Base-by-base conservation (phyloP, 164 flowering plant species). In the Umbellularia californica region DNA sequence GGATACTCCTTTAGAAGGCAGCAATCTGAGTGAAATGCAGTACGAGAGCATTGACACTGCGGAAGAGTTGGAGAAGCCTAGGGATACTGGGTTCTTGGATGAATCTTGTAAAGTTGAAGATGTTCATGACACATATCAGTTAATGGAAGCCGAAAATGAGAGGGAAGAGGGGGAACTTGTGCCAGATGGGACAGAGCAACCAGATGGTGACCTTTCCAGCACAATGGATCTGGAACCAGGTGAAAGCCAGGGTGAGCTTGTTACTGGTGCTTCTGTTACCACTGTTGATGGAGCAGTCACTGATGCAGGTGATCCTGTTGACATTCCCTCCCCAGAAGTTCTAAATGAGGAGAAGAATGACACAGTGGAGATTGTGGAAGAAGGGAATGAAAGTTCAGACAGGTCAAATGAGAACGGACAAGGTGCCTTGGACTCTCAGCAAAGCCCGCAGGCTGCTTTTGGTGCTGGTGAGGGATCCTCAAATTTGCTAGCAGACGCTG, bases 151-250 rank as follows among this genome's bases (percentile, higher is more conserved):
- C 47, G 91, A 81, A 30, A 80, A 79, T 77, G 97, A 91, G 23
- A 88, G 76, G 80, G 98, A 92, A 84, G 99, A 93, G 71, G 99
- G 95, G 72, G 98, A 92, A 80, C 66, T 95, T 70, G 76, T 50
- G 7, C 80, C 87, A n/a, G 95, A 90, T 72, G 75, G 62, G 68
- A 69, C 79, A 20, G 92, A 84, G 25, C 70, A 65, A 27, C 89
- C 85, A 65, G 84, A 75, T 19, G 88, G 66, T 70, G 83, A 81
- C 27, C 66, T 72, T 12, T 50, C 76, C 9, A 75, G 33, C 58
- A 67, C 72, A 11, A 83, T 70, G 28, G 82, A 84, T 74, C 81
- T 84, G 30, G 91, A 80, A 73, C 50, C 51, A 33, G 86, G 66
- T 22, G 94, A 88, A 58, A 80, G 27, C 25, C 87, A 74, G 67